Conservation (phyloP, 192 early-diverging fungal genomes). For the Allomyces arbusculus region DNA sequence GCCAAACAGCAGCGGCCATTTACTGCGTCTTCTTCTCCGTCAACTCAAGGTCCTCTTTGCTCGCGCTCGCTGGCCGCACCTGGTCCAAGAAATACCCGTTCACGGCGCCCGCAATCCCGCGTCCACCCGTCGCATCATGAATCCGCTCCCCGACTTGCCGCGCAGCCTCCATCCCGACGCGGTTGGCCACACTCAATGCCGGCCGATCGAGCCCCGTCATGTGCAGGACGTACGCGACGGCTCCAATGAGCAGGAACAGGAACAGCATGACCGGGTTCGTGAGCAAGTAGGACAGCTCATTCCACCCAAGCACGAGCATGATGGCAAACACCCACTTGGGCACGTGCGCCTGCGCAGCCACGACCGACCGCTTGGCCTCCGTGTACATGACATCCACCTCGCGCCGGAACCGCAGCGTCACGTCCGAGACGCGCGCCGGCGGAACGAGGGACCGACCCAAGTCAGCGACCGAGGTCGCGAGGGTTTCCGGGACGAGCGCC, state of each 20-base stretch:
- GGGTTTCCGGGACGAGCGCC: neutral
- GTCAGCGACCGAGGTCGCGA: slow-evolving; percentile 7
- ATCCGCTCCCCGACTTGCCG: neutral
- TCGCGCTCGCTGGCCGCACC: too few relatives aligned
- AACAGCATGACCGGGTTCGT: slow-evolving; percentile 71
- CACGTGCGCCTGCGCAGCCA: slow-evolving; percentile 63
- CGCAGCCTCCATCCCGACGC: neutral
- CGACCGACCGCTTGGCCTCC: slow-evolving; percentile 89
- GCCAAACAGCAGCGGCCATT: too few relatives aligned
- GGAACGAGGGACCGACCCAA: slow-evolving; percentile 37
- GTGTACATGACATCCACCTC: slow-evolving; percentile 81
- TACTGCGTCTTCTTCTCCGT: too few relatives aligned
- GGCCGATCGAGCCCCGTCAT: slow-evolving; percentile 5
- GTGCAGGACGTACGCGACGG: slow-evolving; percentile 37
- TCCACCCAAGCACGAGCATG: slow-evolving; percentile 77
- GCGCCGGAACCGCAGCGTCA: slow-evolving; percentile 61
- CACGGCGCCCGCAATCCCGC: neutral
- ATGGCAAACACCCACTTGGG: slow-evolving; percentile 69
- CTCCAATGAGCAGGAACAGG: slow-evolving; percentile 30
- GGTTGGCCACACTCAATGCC: neutral
- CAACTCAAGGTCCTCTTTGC: too few relatives aligned
- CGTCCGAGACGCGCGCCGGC: slow-evolving; percentile 38
- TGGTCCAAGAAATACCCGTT: neutral
- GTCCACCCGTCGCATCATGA: neutral
- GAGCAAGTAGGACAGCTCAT: slow-evolving; percentile 73